Base-by-base conservation (phyloP, 139 green algal species). In the Nannochloris sp. region DNA sequence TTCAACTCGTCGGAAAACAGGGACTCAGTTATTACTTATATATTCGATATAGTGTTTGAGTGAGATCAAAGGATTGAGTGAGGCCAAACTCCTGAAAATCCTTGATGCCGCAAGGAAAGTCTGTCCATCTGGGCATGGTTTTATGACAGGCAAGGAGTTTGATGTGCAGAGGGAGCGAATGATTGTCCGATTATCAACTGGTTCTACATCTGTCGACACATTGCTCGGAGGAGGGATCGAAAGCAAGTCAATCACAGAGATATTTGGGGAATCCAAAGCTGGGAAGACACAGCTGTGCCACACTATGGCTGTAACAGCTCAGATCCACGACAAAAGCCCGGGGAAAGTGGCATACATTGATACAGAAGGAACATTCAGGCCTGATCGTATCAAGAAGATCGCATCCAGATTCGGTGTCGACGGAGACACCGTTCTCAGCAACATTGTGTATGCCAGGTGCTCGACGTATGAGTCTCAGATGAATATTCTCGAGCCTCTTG, bases 31-130 rank as follows among this genome's bases (percentile, higher is more conserved):
- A 19, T 21, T 19, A 24, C 34, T 61, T 29, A 7, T 24, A 36
- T 61, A 12, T 16, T 40, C 7, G 4, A 19, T 74, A 60, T 76
- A 94, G 87, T 59, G 70, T 9, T 78, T 97, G 44, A 66, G 71
- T 16, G 82, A 88, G 10, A 87, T 97, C 69, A 96, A 95, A 70
- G 90, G 90, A 7, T 74, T 97, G 24, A 89, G 76, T 3, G 90
- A 97, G 44, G 87, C 86, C 75, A 96, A 96, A 79, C 81, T 92
- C 4, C 87, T 96, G 14, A 97, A 97, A 78, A 87, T 97, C 72
- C 19, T 91, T 49, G 86, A 90, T 14, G 76, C 50, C 27, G 83
- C 83, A 1, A 75, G 60, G 51, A 88, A 88, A 67, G 29, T 83
- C 34, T 44, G 27, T 27, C 68, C 53, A 44, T n/a, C 29, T 44